These are phyloP conservation scores for Aspergillus sp. DNA, from an alignment of 2,329 filamentous ascomycete species.

Conservation along the genomic window DNA sequence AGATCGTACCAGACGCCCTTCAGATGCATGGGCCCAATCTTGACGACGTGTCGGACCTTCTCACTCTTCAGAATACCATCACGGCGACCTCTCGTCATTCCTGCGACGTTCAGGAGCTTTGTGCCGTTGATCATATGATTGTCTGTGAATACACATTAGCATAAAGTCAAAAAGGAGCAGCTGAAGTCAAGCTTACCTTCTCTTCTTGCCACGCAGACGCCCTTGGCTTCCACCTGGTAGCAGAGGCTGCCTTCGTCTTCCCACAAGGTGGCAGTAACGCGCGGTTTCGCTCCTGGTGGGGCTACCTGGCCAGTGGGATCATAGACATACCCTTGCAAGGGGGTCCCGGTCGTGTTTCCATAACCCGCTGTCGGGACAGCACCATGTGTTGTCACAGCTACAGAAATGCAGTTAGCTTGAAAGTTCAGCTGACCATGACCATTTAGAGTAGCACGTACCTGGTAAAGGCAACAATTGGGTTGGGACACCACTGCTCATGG, in stretches of 20 bases:
- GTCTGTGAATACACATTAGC: conserved; percentile 55
- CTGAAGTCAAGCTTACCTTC: conserved; percentile 66
- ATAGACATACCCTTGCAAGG: conserved; percentile 56
- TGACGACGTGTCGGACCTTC: conserved; percentile 94
- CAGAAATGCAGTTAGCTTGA: conserved; percentile 10
- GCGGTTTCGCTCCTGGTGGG: conserved; percentile 91
- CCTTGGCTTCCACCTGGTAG: conserved; percentile 95
- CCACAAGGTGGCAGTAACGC: conserved; percentile 95
- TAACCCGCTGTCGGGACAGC: conserved; percentile 42
- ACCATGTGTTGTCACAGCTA: conserved; percentile 41
- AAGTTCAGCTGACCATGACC: not conserved
- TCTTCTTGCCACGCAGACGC: conserved; percentile 89
- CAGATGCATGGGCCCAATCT: conserved; percentile 98
- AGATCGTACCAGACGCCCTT: conserved; percentile 88
- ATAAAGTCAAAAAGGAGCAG: not conserved
- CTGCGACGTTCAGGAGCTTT: conserved; percentile 93
- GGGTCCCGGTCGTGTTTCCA: conserved; percentile 41
- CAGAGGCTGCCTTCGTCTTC: conserved; percentile 97
- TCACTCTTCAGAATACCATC: conserved; percentile 98
- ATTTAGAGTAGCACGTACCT: conserved; percentile 34
- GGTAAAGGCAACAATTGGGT: conserved; percentile 72
- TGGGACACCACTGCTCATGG: conserved; percentile 66
- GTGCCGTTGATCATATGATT: conserved; percentile 99
- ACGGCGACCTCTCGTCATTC: conserved; percentile 93
- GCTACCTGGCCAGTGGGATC: conserved; percentile 92